Base-by-base conservation (phyloP, 73 alveolate species). In the Paraurostyla sp. region DNA sequence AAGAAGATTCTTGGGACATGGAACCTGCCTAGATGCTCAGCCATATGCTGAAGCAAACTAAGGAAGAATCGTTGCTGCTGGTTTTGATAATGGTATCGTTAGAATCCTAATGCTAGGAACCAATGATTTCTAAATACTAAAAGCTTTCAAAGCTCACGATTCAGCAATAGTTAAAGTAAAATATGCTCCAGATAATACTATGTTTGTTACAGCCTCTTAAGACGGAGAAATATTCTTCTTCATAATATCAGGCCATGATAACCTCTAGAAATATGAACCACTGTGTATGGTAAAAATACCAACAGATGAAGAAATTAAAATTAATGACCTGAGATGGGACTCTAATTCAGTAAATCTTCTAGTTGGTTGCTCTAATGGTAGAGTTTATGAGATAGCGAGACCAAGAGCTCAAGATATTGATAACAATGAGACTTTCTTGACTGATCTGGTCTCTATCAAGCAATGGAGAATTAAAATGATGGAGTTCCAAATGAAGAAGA, bases 401-500 rank as follows among this genome's bases (percentile, higher is more conserved):
- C 96, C 98, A 29, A 76, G 86, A 45, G 81, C 92, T 46, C 51
- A 58, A 38, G 89, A 91, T 22, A 71, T 94, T 33, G 97, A 94
- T 50, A 93, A 85, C 59, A 83, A 84, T 15, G 98, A 95, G 60
- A 88, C 96, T 49, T 95, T 83, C 68, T 54, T 92, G 40, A 84
- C 76, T 25, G 95, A 93, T 15, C 20, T 22, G 11, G 92, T 92
- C 27, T 48, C 76, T 23, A 80, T 76, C 25, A 89, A 49, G 62
- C 48, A 41, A 33, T 90, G 95, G 95, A 51, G 80, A 71, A 87
- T 95, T 22, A 94, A 91, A 76, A 95, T 95, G 98, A 95, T 95
- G 99, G 99, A 95, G 59, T 94, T 94, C 85, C 93, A 95, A 69
- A 95, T 91, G 93, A 94, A 97, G 25, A 92, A 92, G 59, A 95